Base-by-base conservation (phyloP, 345 rosid species). In the Capsella bursapastoris region DNA sequence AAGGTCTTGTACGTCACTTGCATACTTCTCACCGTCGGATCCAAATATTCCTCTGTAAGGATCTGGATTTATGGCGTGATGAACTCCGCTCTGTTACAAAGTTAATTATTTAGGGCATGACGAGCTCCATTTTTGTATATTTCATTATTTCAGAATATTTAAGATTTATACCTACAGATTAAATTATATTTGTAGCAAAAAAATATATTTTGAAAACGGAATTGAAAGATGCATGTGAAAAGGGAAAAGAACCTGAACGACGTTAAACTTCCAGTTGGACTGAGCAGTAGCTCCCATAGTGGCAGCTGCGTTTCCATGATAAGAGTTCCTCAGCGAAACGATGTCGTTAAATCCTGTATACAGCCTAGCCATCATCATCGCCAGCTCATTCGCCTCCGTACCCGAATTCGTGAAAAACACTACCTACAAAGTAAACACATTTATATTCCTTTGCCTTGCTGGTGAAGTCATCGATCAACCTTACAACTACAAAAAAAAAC, bases 201-300 rank as follows among this genome's bases (percentile, higher is more conserved):
- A 38, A 22, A 22, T 1, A 7, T 34, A 34, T 34, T 6, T 2
- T 34, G 7, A 6, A 34, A 40, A 40, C 43, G 43, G 13, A 40
- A 40, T 9, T 10, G 13, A 40, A 10, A 40, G 43, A 3, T 10
- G 11, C 41, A 38, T 37, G 11, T n/a, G n/a, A 18, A 45, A 2
- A n/a, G 18, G 16, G 53, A 49, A 50, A 18, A 22, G 7, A 66
- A 94, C 98, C 95, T 94, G 98, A 37, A 87, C 57, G n/a, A 86
- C 87, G 63, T 88, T 89, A 48, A 86, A 94, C 76, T 94, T 94
- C 93, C 93, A 94, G 75, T 15, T 82, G 48, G 83, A 79, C 77
- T 84, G 88, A 29, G 90, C 95, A 27, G 97, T 94, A 51, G 95
- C 93, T n/a, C 90, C 90, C 97, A 94, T 94, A 3, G 98, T 91